Conservation (phyloP, 148 eudicot species). For the Silene conica region DNA sequence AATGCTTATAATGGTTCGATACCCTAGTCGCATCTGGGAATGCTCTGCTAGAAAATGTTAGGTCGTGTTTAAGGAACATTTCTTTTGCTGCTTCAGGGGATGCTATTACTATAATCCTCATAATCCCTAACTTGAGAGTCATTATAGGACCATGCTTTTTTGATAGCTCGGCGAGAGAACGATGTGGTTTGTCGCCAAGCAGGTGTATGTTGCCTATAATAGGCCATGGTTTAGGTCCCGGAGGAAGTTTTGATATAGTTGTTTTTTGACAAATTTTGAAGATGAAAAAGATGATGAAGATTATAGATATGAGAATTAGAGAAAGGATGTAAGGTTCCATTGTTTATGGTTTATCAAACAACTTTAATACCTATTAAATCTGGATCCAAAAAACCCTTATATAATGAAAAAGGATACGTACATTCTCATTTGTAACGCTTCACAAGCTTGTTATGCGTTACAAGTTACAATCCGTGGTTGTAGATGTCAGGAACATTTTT, state of each 20-base stretch:
- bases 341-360: not conserved
- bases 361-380: no score
- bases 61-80: conserved; percentile 25
- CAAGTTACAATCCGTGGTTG: no score
- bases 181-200: conserved; percentile 38
- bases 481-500: no score
- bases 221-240: conserved; percentile 46
- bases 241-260: conserved; percentile 29
- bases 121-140: conserved; percentile 41
- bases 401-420: no score
- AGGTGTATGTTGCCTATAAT: conserved; percentile 38
- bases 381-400: no score
- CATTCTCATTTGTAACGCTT: no score
- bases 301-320: not conserved
- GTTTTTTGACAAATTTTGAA: not conserved
- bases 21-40: not conserved
- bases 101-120: conserved; percentile 35
- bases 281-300: not conserved
- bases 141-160: conserved; percentile 39
- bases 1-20: conserved; percentile 12
- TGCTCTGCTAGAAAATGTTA: conserved; percentile 19
- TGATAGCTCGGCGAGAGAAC: conserved; percentile 31
- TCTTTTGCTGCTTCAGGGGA: conserved; percentile 30
- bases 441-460: no score
- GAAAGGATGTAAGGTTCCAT: conserved; percentile 13